These are phyloP conservation scores for Gliomastix tumulicola DNA, from an alignment of 2,329 filamentous ascomycete genomes.

Conservation along the genomic window DNA sequence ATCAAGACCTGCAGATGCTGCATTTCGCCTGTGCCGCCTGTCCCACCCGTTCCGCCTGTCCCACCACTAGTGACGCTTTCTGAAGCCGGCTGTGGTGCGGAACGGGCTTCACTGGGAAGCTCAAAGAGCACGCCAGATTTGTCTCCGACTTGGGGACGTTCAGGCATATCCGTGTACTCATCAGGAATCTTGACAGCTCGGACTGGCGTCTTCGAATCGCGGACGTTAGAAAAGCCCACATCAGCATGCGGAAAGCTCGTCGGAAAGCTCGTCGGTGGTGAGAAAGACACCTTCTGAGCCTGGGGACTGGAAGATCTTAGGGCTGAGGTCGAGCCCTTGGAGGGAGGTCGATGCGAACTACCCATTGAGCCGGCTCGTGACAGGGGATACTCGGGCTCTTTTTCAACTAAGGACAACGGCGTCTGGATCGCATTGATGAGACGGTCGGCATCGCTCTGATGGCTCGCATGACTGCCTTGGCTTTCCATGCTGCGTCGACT, in stretches of 20 bases:
- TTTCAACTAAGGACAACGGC: constrained; percentile 36
- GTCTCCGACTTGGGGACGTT: constrained; percentile 17
- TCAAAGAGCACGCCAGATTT: constrained; percentile 32
- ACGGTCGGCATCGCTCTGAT: constrained; percentile 57
- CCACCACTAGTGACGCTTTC: constrained; percentile 15
- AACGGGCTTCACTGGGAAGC: constrained; percentile 11
- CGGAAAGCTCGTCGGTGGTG: too few relatives aligned
- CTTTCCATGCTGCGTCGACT: constrained; percentile 29
- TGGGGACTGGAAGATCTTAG: constrained; percentile 2
- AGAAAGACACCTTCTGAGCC: background rate
- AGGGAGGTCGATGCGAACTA: constrained; percentile 6
- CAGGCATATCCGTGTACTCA: constrained; percentile 29
- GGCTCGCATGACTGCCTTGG: constrained; percentile 32
- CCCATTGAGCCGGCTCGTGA: constrained; percentile 7
- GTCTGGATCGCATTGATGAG: constrained; percentile 67
- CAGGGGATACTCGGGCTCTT: constrained; percentile 22
- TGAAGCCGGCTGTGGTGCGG: constrained; percentile 6
- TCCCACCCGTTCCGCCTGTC: constrained; percentile 8
- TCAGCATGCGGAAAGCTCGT: background rate
- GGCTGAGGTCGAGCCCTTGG: too few relatives aligned
- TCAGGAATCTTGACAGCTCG: constrained; percentile 41
- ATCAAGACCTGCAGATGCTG: constrained; percentile 57
- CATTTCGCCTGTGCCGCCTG: background rate
- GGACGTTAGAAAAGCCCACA: constrained; percentile 15
- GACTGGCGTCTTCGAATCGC: constrained; percentile 36